Conservation (phyloP, 2,329 filamentous ascomycete species). For the Ceratocystis destructans region DNA sequence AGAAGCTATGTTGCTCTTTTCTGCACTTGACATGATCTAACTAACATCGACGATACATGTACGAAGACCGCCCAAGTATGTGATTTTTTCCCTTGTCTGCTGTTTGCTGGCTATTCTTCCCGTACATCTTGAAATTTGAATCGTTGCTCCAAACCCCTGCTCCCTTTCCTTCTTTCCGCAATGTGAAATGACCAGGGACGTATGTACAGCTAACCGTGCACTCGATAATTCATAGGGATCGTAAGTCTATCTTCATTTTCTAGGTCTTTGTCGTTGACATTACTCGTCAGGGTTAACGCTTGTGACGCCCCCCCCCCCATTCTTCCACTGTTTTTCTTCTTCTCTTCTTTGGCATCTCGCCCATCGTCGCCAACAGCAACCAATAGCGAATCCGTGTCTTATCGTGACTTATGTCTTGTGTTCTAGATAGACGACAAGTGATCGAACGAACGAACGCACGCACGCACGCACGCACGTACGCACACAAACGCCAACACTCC, state of each 20-base stretch:
- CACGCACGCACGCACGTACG: neutral
- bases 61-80: too few species aligned
- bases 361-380: too few species aligned
- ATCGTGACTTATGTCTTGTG: too few species aligned
- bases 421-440: too few species aligned
- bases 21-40: too few species aligned
- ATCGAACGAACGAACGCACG: too few species aligned
- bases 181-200: neutral
- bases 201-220: constrained; percentile 4
- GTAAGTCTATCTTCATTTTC: constrained; percentile 6
- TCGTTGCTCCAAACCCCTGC: neutral
- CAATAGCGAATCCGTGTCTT: too few species aligned
- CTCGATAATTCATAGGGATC: neutral
- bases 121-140: neutral
- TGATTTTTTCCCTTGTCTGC: neutral
- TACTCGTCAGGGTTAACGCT: neutral
- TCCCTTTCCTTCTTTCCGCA: neutral
- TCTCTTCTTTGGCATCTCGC: too few species aligned
- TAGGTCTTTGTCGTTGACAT: neutral
- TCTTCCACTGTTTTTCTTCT: neutral
- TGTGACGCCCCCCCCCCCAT: neutral
- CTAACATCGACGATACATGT: too few species aligned
- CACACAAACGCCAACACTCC: neutral
- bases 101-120: neutral
- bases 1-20: too few species aligned